Conservation (phyloP, 768 basidiomycete genomes). For the Lactarius deliciosus region DNA sequence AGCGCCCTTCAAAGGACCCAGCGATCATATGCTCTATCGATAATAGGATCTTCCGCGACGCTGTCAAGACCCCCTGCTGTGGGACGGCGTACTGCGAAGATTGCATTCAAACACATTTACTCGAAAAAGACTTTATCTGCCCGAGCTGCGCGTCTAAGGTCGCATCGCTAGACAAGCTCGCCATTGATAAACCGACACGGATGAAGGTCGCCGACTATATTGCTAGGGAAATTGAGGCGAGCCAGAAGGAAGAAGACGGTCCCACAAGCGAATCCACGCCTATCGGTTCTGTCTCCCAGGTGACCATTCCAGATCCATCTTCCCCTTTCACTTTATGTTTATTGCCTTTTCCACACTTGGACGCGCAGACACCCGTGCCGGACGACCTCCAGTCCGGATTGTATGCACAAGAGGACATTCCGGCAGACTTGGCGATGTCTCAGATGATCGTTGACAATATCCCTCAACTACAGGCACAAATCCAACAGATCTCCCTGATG, state of each 20-base stretch:
- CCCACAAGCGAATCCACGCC: slow-evolving; percentile 21
- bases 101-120: slow-evolving; percentile 90
- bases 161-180: slow-evolving; percentile 82
- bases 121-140: slow-evolving; percentile 94
- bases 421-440: slow-evolving; percentile 61
- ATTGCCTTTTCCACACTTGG: not conserved
- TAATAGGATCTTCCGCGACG: slow-evolving; percentile 90
- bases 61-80: slow-evolving; percentile 95
- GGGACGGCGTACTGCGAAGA: slow-evolving; percentile 91
- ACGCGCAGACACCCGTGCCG: slow-evolving; percentile 20
- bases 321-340: not conserved
- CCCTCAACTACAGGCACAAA: slow-evolving; percentile 82
- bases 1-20: slow-evolving; percentile 74
- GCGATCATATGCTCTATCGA: slow-evolving; percentile 87
- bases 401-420: slow-evolving; percentile 71
- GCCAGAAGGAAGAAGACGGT: slow-evolving; percentile 54
- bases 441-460: slow-evolving; percentile 73
- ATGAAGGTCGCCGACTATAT: slow-evolving; percentile 80
- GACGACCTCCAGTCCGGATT: slow-evolving; percentile 49
- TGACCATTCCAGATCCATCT: not conserved
- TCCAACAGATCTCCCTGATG: slow-evolving; percentile 74
- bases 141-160: slow-evolving; percentile 89
- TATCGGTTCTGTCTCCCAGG: slow-evolving; percentile 16
- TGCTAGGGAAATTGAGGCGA: slow-evolving; percentile 75
- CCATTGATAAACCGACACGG: slow-evolving; percentile 76